phyloP scores from a whole-genome alignment of 2,329 filamentous ascomycete species.

The Exserohilum rostratum region DNA sequence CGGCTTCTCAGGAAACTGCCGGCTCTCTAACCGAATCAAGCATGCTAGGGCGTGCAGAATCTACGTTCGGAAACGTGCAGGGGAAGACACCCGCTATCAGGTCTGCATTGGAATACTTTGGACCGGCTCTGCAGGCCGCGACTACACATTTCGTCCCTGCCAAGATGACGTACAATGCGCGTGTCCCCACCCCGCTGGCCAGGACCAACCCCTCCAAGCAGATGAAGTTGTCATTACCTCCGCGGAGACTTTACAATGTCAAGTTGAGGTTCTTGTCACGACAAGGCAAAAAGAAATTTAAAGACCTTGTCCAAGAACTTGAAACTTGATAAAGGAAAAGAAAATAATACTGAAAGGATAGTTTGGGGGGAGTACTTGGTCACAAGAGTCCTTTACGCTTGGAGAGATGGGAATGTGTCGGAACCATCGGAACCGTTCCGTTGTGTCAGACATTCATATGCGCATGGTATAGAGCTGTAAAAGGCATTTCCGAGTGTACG shows the following conservation, averaged over 20 bases:
- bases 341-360: neutral
- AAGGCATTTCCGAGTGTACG: too few relatives aligned
- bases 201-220: neutral
- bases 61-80: neutral
- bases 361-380: neutral
- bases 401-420: neutral
- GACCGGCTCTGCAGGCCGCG: neutral
- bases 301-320: neutral
- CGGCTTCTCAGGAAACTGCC: neutral
- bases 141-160: neutral
- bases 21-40: too few relatives aligned
- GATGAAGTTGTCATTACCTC: neutral
- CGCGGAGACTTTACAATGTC: neutral
- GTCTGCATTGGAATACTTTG: too few relatives aligned
- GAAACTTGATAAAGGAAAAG: slow-evolving; percentile 5
- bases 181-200: too few relatives aligned
- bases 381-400: neutral
- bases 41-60: too few relatives aligned
- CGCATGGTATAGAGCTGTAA: neutral
- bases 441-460: neutral
- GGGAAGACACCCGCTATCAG: neutral
- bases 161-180: neutral
- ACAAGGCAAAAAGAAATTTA: slow-evolving; percentile 6
- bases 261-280: slow-evolving; percentile 2
- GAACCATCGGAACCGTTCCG: neutral